A percentile compares a stretch with the other conserved stretches of the same genome.
Conservation (phyloP, 352 stramenopile genomes). For the Peronosclerospora sorghi region DNA sequence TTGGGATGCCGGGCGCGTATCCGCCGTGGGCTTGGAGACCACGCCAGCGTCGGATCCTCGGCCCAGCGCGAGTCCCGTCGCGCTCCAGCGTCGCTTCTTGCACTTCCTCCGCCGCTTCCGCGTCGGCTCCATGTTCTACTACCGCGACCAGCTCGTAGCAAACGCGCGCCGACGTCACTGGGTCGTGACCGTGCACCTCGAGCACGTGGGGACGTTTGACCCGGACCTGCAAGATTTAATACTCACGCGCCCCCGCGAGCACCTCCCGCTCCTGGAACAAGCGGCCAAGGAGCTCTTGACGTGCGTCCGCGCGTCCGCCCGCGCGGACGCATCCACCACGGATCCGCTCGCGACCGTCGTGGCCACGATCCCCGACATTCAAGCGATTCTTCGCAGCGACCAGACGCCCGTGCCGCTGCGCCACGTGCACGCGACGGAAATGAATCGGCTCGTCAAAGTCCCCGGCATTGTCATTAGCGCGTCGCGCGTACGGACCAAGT, state of each 20-base stretch:
- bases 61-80: slow-evolving; percentile 35
- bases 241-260: slow-evolving; percentile 74
- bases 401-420: slow-evolving; percentile 59
- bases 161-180: slow-evolving; percentile 68
- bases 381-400: slow-evolving; percentile 76
- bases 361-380: slow-evolving; percentile 50
- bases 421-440: slow-evolving; percentile 80
- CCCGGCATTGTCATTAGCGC: slow-evolving; percentile 96
- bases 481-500: slow-evolving; percentile 89
- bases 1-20: slow-evolving; percentile 71
- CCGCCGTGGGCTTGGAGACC: slow-evolving; percentile 73
- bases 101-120: slow-evolving; percentile 85
- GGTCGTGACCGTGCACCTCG: slow-evolving; percentile 77
- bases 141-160: slow-evolving; percentile 82
- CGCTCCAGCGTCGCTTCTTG: slow-evolving; percentile 53
- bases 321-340: no score
- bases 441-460: slow-evolving; percentile 85
- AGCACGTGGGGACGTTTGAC: slow-evolving; percentile 80
- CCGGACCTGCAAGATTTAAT: slow-evolving; percentile 78
- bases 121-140: slow-evolving; percentile 79
- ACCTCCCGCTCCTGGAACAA: slow-evolving; percentile 77
- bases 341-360: slow-evolving; percentile 6
- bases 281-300: slow-evolving; percentile 71
- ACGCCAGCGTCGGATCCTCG: slow-evolving; percentile 39
- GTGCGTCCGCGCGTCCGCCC: slow-evolving; percentile 45